Base-by-base conservation (phyloP, 2,329 filamentous ascomycete genomes). In the Calonectria hawksworthii region DNA sequence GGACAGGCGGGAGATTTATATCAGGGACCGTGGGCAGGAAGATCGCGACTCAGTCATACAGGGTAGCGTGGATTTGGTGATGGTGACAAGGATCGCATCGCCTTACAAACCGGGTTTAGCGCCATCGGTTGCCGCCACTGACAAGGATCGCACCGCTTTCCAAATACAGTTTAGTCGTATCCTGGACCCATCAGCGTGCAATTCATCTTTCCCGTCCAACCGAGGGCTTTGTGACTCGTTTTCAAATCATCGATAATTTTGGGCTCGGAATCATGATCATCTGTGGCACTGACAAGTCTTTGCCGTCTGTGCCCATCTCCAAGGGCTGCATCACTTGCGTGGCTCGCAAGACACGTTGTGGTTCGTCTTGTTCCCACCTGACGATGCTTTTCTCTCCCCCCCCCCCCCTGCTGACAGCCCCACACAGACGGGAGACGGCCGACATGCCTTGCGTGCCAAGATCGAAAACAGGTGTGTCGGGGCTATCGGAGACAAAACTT, bases 301-400 rank as follows among this genome's bases (percentile, higher is more conserved):
- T 68, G 16, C 65, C 65, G 2, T 68, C 50, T 7, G 50, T 56
- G 28, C 50, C 65, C 50, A n/a, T 51, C 0, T 68, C 65, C 32
- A 68, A 68, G 65, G 65, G 65, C 50, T 68, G 63, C 44, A 28
- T 66, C 6, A 66, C 63, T 9, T 66, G 63, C 30, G 63, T 66
- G 23, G 38, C 63, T 52, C 63, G 63, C 44, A 66, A 66, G 63
- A 66, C 28, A 16, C 44, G 44, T 21, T 66, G 63, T 13, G 63
- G 63, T 66, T 32, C 18, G 63, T 66, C 3, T 38, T 26, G 26
- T 41, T 32, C 6, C 51, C 26, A 26, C 30, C 14, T 3, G 30
- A 13, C 14, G 3, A 36, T 61, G n/a, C 10, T 63, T 63, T 21
- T 54, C 30, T 32, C 30, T 5, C 10, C 51, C 51, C 7, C 30